These are phyloP conservation scores for Penicillium brasilianum DNA, from an alignment of 2,329 filamentous ascomycete genomes.

Conservation along the genomic window DNA sequence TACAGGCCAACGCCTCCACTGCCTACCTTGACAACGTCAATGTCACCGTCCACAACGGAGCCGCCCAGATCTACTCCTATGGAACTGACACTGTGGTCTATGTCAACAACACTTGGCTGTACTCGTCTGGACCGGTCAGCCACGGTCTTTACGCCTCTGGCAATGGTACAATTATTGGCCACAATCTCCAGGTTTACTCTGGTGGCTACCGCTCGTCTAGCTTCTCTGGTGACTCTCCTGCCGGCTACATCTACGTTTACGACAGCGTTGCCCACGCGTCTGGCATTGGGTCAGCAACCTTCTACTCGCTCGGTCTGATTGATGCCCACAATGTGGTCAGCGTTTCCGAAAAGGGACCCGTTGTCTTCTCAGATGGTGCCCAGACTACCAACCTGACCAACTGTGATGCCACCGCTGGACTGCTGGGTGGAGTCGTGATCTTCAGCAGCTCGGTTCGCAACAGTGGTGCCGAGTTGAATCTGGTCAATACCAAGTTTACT, in stretches of 20 bases:
- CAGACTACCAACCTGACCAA: slow-evolving; percentile 17
- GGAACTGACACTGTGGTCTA: slow-evolving; percentile 35
- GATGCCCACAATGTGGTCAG: slow-evolving; percentile 35
- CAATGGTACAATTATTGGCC: slow-evolving; percentile 35
- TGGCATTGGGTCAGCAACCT: slow-evolving; percentile 40
- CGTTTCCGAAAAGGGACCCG: slow-evolving; percentile 26
- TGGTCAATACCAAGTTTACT: slow-evolving; percentile 32
- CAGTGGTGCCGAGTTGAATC: slow-evolving; percentile 30
- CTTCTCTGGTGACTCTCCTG: slow-evolving; percentile 40
- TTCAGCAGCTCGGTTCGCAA: slow-evolving; percentile 22
- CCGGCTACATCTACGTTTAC: slow-evolving; percentile 35
- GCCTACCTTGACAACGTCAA: slow-evolving; percentile 35
- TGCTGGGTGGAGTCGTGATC: slow-evolving; percentile 37
- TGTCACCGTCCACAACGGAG: slow-evolving; percentile 42
- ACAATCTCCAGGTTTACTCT: slow-evolving; percentile 36
- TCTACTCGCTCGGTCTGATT: slow-evolving; percentile 38
- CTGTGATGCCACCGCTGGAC: slow-evolving; percentile 33
- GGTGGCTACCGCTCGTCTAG: slow-evolving; percentile 39
- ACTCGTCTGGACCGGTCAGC: slow-evolving; percentile 39
- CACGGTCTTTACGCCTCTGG: slow-evolving; percentile 42
- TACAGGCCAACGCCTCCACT: slow-evolving; percentile 34
- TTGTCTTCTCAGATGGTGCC: slow-evolving; percentile 36
- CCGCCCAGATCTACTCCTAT: slow-evolving; percentile 40
- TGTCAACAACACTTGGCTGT: slow-evolving; percentile 36
- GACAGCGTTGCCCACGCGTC: slow-evolving; percentile 37